Evolutionary conservation across 495 filamentous ascomycete species (phyloP).

Genomic region (Lepidopterella palustris): DNA sequence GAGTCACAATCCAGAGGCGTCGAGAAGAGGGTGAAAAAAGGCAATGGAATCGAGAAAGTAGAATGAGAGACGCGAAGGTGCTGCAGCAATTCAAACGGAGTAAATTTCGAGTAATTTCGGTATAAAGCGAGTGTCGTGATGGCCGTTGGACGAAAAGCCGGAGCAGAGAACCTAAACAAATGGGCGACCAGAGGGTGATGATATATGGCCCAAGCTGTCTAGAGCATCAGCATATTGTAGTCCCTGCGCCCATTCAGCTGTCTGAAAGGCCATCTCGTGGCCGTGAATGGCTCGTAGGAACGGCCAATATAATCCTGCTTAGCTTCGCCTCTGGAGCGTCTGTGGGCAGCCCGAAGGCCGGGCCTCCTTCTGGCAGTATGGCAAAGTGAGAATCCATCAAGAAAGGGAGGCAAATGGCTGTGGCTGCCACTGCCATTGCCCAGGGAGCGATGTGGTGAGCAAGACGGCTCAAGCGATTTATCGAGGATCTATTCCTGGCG

Average conservation of each 20-base stretch:
- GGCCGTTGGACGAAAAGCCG: neutral
- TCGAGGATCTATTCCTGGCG: constrained; percentile 25
- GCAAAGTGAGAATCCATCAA: neutral
- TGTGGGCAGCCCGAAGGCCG: neutral
- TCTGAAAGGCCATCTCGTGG: neutral
- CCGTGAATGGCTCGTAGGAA: constrained; percentile 8
- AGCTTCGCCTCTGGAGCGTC: constrained; percentile 9
- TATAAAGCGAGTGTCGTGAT: neutral
- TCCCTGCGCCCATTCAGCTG: constrained; percentile 14
- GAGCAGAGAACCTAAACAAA: neutral
- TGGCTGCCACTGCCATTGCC: neutral
- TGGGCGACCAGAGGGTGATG: neutral
- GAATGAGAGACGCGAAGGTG: constrained; percentile 14
- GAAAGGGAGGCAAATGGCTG: neutral
- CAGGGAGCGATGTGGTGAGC: constrained; percentile 9
- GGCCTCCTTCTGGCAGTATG: neutral
- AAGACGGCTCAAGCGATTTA: constrained; percentile 7
- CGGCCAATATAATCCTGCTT: constrained; percentile 16
- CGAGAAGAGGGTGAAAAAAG: neutral
- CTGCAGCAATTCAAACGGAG: neutral
- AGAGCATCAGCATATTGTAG: constrained; percentile 15
- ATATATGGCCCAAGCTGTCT: constrained; percentile 13
- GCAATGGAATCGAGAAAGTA: constrained; percentile 2
- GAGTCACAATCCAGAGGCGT: constrained; percentile 17
- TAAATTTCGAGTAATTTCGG: neutral